Base-by-base conservation (phyloP, 306 rosid genomes). In the Citrullus mucosospermus region DNA sequence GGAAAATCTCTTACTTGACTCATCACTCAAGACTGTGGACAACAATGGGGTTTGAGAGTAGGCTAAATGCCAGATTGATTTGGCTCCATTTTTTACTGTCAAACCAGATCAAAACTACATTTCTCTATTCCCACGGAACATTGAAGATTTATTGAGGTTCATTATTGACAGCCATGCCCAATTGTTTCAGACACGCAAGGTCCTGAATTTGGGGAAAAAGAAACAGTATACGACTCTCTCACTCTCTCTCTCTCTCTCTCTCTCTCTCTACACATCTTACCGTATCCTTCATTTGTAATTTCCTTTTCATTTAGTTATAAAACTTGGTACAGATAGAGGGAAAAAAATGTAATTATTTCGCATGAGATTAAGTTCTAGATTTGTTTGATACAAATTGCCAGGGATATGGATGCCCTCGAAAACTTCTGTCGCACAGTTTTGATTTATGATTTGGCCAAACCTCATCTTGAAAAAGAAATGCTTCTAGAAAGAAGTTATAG, bases 1-100 rank as follows among this genome's bases (percentile, higher is more conserved):
- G 92, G 88, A 55, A 83, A 81, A 86, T 86, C 92, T 53, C 90
- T 88, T 70, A 84, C 89, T 48, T 88, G 84, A 88, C 62, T 73
- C 75, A 6, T 66, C 72, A 41, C 50, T 61, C 54, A 28, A 17
- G 63, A 39, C 69, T 38, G 46, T 11, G 39, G 46, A 56, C 79
- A 38, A 46, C 51, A 46, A 46, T 30, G 6, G 36, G 54, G 6
- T 25, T 18, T 15, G 5, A 14, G 28, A 68, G 9, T 56, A 17
- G 36, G 51, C 58, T 76, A 22, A 76, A 39, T 76, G 16, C 79
- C 55, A 13, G 79, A 25, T 20, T 76, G 12, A 36, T 38, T 76
- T 76, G 63, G 53, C 79, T 76, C 25, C 66, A 57, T 9, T 57
- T 18, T 57, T 30, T 0, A 25, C 43, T 8, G 8, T 30, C 10